Base-by-base conservation (phyloP, 768 basidiomycete genomes). In the Serpula lacrymans region DNA sequence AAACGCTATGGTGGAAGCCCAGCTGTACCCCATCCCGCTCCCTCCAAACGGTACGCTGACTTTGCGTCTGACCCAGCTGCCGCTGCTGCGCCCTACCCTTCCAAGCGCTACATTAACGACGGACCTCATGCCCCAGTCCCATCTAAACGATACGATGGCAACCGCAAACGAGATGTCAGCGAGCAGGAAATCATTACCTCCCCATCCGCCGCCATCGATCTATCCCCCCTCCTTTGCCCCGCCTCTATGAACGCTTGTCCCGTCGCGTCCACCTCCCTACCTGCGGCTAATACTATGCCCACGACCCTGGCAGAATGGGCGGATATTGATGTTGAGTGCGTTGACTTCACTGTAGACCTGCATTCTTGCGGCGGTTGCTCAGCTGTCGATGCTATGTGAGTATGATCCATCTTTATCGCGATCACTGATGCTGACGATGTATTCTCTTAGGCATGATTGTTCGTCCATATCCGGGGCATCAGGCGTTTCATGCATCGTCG, bases 351-450 rank as follows among this genome's bases (percentile, higher is more conserved):
- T 13, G 51, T 49, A 39, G 62, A 64, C 37, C 48, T 62, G 22
- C 37, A 34, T 6, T 54, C 54, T 33, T 64, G 58, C 37, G 62
- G 59, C 14, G 62, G 62, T 20, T 64, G 62, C 46, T 54, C 56
- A 6, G 45, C 27, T 8, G 28, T 55, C 12, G 51, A 62, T 38
- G 34, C 29, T 21, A 37, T 40, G 47, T 41, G 44, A 40, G 25
- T 28, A 45, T 24, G 16, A 21, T 1, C 20, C 17, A 26, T 39
- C 18, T 24, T 28, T 16, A 30, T 43, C 13, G 11, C 13, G 17
- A 9, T 14, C 20, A 14, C 13, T 42, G 23, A n/a, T n/a, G 34
- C 32, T 34, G 27, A 27, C 35, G 16, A 14, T 30, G 11, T 12
- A 14, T 7, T 35, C 27, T 31, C 26, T 0, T 13, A 64, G 59